phyloP scores from a whole-genome alignment of 345 rosid genomes.

The Bruguiera gymnorhiza region DNA sequence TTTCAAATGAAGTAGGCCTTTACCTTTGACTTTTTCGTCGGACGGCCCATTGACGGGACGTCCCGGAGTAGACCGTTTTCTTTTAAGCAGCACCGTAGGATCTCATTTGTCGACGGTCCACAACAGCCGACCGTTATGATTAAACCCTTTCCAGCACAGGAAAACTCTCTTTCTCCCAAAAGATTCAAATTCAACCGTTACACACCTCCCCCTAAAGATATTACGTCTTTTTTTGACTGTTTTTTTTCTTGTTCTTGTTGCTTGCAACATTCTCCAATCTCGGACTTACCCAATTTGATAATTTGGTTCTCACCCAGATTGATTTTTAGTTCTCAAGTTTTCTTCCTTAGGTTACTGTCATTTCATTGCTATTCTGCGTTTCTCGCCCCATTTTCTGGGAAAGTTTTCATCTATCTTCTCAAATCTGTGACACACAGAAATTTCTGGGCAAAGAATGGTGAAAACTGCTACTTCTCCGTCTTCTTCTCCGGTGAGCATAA shows the following conservation, averaged over 20 bases:
- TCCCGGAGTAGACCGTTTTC: constrained; percentile 41
- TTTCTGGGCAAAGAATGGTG: constrained; percentile 33
- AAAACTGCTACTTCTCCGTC: constrained; percentile 47
- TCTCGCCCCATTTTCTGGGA: neutral
- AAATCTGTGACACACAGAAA: neutral
- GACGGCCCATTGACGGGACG: constrained; percentile 7
- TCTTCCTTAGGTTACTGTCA: no score
- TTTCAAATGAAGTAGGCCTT: neutral
- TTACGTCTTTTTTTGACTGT: neutral
- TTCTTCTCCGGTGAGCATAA: constrained; percentile 71
- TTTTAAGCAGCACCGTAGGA: constrained; percentile 27
- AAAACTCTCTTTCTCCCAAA: neutral
- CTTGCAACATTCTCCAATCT: no score
- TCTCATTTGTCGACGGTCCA: constrained; percentile 30
- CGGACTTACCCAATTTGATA: no score
- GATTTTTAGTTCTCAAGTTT: no score
- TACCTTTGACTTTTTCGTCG: constrained; percentile 5
- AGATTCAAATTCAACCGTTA: constrained; percentile 19
- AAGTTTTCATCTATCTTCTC: neutral
- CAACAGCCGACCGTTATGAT: constrained; percentile 50
- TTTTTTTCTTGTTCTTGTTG: neutral
- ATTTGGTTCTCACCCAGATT: no score
- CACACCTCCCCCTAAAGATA: neutral
- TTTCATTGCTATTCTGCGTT: no score
- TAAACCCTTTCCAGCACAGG: neutral